phyloP scores from a whole-genome alignment of 805 yeast genomes.

The Candida arabinofermentans region DNA sequence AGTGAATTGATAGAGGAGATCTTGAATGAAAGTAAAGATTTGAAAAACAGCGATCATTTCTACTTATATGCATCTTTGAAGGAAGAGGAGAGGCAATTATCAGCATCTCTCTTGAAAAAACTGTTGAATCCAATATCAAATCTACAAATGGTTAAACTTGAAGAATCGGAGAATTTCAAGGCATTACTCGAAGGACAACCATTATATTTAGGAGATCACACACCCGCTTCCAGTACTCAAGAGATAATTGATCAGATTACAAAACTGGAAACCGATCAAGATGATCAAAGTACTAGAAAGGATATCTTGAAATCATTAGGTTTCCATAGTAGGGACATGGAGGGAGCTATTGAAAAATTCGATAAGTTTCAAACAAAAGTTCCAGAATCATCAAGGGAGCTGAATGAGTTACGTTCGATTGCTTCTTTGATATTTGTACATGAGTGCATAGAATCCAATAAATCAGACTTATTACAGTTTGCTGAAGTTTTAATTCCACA shows the following conservation, averaged over 20 bases:
- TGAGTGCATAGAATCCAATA: slow-evolving; percentile 16
- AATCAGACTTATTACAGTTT: slow-evolving; percentile 11
- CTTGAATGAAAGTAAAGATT: slow-evolving; percentile 1
- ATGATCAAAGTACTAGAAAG: slow-evolving; percentile 8
- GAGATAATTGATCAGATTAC: slow-evolving; percentile 14
- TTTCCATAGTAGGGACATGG: slow-evolving; percentile 21
- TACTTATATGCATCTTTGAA: slow-evolving; percentile 17
- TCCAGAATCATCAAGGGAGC: slow-evolving; percentile 21
- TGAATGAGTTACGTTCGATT: slow-evolving; percentile 18
- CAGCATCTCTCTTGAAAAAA: not conserved
- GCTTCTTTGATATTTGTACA: slow-evolving; percentile 23
- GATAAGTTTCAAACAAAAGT: slow-evolving; percentile 22
- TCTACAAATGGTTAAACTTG: slow-evolving; percentile 6
- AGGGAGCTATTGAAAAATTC: slow-evolving; percentile 18
- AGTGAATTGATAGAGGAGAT: slow-evolving; percentile 9
- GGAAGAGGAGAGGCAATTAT: not conserved
- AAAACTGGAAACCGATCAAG: slow-evolving; percentile 13
- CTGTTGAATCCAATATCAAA: slow-evolving; percentile 21
- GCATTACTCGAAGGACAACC: not conserved
- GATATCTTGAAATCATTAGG: slow-evolving; percentile 21
- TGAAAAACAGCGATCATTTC: slow-evolving; percentile 19
- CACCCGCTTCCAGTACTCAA: not conserved
- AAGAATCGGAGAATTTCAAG: not conserved
- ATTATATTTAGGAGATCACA: not conserved
- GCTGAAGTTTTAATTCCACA: slow-evolving; percentile 29